Conservation (phyloP, 768 basidiomycete species). For the Amanita pseudoporphyria region DNA sequence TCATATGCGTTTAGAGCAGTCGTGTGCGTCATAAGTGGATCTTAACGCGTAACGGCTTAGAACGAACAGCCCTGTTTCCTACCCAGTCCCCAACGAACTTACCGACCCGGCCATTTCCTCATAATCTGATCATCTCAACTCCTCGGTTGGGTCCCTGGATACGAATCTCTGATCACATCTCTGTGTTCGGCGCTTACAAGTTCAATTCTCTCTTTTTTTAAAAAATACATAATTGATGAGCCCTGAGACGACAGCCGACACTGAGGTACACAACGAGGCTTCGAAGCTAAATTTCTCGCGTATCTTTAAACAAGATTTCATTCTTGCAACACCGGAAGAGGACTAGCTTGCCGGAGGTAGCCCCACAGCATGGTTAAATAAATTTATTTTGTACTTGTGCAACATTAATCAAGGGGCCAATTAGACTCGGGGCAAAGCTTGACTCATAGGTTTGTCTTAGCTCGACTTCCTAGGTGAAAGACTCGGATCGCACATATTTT, state of each 20-base stretch:
- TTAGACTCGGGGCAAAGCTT: no score
- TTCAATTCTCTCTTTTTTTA: not conserved
- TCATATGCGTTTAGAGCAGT: conserved; percentile 63
- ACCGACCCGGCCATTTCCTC: conserved; percentile 76
- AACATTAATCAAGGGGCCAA: no score
- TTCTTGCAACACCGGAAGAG: conserved; percentile 32
- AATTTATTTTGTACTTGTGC: no score
- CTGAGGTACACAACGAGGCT: conserved; percentile 46
- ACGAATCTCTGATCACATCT: conserved; percentile 62
- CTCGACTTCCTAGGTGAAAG: no score
- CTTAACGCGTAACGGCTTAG: not conserved
- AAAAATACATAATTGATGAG: no score
- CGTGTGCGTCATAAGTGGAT: conserved; percentile 31
- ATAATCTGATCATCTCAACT: conserved; percentile 19
- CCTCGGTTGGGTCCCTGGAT: conserved; percentile 51
- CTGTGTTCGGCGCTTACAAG: conserved; percentile 61
- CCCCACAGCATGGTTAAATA: no score
- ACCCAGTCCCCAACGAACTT: conserved; percentile 71
- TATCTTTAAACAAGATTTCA: conserved; percentile 31
- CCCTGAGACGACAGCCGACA: conserved; percentile 43
- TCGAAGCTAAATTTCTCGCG: conserved; percentile 28
- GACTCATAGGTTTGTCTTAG: no score
- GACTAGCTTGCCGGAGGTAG: conserved; percentile 22
- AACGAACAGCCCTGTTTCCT: conserved; percentile 37
- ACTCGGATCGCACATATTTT: no score